Evolutionary conservation across 2,329 filamentous ascomycete genomes (phyloP).

Genomic region (Aspergillus chevalieri): DNA sequence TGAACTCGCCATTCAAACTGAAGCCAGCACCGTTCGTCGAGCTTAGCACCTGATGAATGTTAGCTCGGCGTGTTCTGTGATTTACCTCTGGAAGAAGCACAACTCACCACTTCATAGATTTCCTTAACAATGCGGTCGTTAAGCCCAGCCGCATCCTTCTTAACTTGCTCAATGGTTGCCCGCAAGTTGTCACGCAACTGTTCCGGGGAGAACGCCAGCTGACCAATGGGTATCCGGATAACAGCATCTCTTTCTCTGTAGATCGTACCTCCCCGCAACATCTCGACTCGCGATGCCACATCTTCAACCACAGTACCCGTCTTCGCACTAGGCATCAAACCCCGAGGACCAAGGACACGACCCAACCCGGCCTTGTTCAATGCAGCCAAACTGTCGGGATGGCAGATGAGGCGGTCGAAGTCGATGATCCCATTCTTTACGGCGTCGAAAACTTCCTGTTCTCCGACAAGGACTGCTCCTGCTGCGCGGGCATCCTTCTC

Average conservation of each 20-base stretch:
- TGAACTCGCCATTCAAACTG: slow-evolving; percentile 75
- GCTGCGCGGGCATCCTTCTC: slow-evolving; percentile 68
- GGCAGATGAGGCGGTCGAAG: slow-evolving; percentile 86
- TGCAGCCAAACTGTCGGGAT: slow-evolving; percentile 68
- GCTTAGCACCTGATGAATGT: slow-evolving; percentile 66
- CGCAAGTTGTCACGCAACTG: slow-evolving; percentile 80
- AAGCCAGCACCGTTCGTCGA: slow-evolving; percentile 83
- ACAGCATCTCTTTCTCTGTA: slow-evolving; percentile 84
- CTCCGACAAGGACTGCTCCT: slow-evolving; percentile 77
- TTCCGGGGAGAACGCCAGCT: slow-evolving; percentile 81
- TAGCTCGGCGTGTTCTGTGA: slow-evolving; percentile 24
- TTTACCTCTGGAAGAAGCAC: background rate
- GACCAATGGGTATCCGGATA: slow-evolving; percentile 82
- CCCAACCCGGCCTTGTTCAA: slow-evolving; percentile 77
- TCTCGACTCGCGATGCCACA: slow-evolving; percentile 65
- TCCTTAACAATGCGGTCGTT: slow-evolving; percentile 63
- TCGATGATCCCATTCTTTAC: slow-evolving; percentile 71
- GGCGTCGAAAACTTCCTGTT: slow-evolving; percentile 75
- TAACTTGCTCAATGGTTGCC: slow-evolving; percentile 67
- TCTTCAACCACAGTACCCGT: slow-evolving; percentile 82
- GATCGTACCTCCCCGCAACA: slow-evolving; percentile 75
- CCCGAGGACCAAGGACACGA: slow-evolving; percentile 76
- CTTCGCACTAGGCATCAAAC: slow-evolving; percentile 87
- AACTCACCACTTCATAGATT: slow-evolving; percentile 61
- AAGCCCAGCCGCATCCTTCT: slow-evolving; percentile 65